Conservation (phyloP, 2,329 filamentous ascomycete genomes). For the Penicillium brevicompactum region DNA sequence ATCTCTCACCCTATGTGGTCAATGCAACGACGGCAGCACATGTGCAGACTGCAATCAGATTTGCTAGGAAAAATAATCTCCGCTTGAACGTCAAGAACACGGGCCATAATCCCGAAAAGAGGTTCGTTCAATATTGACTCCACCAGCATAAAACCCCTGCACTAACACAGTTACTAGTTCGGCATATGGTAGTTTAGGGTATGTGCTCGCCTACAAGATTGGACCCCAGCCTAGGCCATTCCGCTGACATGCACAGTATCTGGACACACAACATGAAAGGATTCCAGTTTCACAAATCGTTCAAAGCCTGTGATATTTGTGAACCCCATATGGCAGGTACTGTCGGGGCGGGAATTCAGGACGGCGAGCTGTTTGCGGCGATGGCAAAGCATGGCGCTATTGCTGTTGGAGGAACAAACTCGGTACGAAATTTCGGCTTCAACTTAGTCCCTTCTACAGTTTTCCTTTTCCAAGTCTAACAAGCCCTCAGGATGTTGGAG, state of each 20-base stretch:
- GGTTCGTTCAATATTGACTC: constrained; percentile 21
- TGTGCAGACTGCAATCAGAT: constrained; percentile 29
- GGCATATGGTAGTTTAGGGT: constrained; percentile 26
- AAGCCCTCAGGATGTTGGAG: neutral
- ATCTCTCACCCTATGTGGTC: constrained; percentile 26
- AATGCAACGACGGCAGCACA: constrained; percentile 26
- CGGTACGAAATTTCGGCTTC: too few relatives aligned
- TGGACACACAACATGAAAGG: constrained; percentile 47
- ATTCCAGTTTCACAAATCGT: constrained; percentile 28
- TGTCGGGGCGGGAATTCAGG: constrained; percentile 11
- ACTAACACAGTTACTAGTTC: too few relatives aligned
- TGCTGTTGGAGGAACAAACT: constrained; percentile 1
- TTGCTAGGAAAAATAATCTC: constrained; percentile 24
- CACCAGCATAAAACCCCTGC: too few relatives aligned
- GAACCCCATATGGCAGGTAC: neutral
- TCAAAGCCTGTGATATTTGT: constrained; percentile 11
- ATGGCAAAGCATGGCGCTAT: constrained; percentile 4
- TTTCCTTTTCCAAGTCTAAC: too few relatives aligned
- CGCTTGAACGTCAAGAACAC: constrained; percentile 55
- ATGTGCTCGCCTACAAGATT: too few relatives aligned
- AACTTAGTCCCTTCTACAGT: too few relatives aligned
- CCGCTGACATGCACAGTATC: constrained; percentile 41
- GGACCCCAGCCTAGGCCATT: too few relatives aligned
- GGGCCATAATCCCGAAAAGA: constrained; percentile 49
- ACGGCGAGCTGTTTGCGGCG: constrained; percentile 3